A percentile compares a stretch with the other conserved stretches of the same genome.
These are phyloP conservation scores for Zarea fungicola DNA, from an alignment of 2,329 filamentous ascomycete species.

Conservation along the genomic window DNA sequence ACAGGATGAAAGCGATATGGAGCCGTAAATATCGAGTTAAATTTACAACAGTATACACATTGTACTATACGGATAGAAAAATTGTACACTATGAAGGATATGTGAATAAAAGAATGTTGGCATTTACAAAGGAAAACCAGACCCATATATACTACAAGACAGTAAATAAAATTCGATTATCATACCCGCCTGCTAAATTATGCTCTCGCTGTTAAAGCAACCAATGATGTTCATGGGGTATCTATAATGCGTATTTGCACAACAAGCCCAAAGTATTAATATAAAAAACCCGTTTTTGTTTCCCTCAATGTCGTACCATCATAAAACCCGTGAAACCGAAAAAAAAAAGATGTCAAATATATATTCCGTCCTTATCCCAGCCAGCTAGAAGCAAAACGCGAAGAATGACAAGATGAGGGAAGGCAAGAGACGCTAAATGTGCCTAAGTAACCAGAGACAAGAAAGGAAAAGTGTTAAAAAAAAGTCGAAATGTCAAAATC, in stretches of 20 bases:
- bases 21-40: too few relatives aligned
- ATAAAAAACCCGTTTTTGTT: neutral
- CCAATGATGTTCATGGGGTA: conserved; percentile 13
- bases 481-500: neutral
- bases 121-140: too few relatives aligned
- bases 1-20: neutral
- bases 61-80: neutral
- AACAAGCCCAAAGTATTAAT: neutral
- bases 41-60: too few relatives aligned
- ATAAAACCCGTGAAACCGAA: too few relatives aligned
- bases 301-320: conserved; percentile 4
- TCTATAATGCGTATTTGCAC: conserved; percentile 11
- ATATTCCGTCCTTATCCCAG: too few relatives aligned
- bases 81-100: neutral
- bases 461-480: neutral
- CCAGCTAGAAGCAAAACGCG: neutral
- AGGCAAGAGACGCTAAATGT: neutral
- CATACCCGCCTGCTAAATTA: conserved; percentile 13
- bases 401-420: neutral
- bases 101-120: neutral
- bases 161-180: conserved; percentile 1
- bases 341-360: neutral
- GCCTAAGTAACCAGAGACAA: neutral
- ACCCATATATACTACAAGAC: too few relatives aligned
- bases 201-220: conserved; percentile 13